These are phyloP conservation scores for Paspalum vaginatum DNA, from an alignment of 176 grass and related monocot genomes.

Conservation along the genomic window DNA sequence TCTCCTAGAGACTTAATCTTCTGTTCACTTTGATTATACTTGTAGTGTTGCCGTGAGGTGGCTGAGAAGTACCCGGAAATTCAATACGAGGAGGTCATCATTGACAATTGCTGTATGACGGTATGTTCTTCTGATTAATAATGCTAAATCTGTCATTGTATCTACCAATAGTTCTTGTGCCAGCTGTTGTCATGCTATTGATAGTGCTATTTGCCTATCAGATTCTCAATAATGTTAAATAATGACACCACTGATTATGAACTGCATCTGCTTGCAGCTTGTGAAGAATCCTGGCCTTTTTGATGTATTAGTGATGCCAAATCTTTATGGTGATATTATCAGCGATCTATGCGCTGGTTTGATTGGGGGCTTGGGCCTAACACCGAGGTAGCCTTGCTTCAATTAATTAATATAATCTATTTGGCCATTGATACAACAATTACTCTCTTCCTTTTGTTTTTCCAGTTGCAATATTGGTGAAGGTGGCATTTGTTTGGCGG, in stretches of 20 bases:
- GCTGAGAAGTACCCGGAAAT: constrained; percentile 96
- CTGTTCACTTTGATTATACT: constrained; percentile 28
- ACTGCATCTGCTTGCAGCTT: constrained; percentile 55
- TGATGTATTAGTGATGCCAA: constrained; percentile 98
- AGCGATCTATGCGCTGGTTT: constrained; percentile 97
- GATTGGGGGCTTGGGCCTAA: constrained; percentile 90
- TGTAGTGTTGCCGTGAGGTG: constrained; percentile 97
- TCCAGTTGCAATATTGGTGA: constrained; percentile 95
- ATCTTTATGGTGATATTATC: constrained; percentile 98
- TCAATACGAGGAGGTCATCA: constrained; percentile 92
- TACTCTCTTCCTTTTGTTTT: constrained; percentile 19
- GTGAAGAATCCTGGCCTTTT: constrained; percentile 91
- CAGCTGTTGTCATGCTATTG: background rate
- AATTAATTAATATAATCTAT: constrained; percentile 4
- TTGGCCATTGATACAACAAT: background rate
- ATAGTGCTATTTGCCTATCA: background rate
- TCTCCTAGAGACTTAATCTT: constrained; percentile 15
- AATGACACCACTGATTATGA: constrained; percentile 24
- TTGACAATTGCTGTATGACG: constrained; percentile 98
- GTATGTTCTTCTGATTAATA: constrained; percentile 45
- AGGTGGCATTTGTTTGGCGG: constrained; percentile 92
- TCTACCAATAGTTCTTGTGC: background rate
- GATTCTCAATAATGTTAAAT: background rate
- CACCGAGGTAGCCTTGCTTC: constrained; percentile 77
- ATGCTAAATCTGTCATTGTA: too few relatives aligned